Evolutionary conservation across 176 grass and related monocot species (phyloP), one percentile per base, ranked within the genome.

Genomic region (Typha latifolia): DNA sequence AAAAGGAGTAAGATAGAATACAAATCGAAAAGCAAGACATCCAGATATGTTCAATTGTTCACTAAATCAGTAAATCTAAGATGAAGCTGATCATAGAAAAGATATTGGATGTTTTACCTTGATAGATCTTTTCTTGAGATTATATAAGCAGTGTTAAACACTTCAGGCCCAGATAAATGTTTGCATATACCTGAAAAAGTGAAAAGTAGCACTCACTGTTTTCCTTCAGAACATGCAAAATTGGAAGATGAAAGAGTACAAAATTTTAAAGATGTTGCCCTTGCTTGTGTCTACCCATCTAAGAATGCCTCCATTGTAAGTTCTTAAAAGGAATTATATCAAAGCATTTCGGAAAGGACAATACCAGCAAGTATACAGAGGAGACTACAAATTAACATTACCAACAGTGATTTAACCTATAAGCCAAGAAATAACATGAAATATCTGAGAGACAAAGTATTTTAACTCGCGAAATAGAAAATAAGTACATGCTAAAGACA

Each of bases 61-160:
- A 69, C 14, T 62, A 21, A 16, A 16, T 31, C 69, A 69, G 12
- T 62, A 21, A 16, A 16, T 62, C 37, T 53, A 31, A 70, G 2
- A 62, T 37, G 11, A 18, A 66, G 14, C 48, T 62, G 69, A 59
- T 12, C 9, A 47, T 72, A 64, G 20, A 59, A 59, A 59, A 21
- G 5, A 21, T 59, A 66, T 47, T 47, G 65, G 19, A 66, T 80
- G 32, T 32, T n/a, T 23, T 90, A 99, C 94, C 86, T 99, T 66
- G 94, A 99, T 51, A 99, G 79, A 69, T 99, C 94, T 49, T 20
- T 87, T 59, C 94, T 99, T 70, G 94, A 84, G 69, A 90, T 68
- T 82, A 99, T 63, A 70, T 99, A 99, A 51, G 94, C 89, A 5
- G 94, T 99, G 74, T 93, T 93, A 26, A 90, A 53, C 50, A 77